Evolutionary conservation across 495 filamentous ascomycete genomes (phyloP), one percentile per base, ranked within the genome.

Genomic region (Aspergillus nidulans): DNA sequence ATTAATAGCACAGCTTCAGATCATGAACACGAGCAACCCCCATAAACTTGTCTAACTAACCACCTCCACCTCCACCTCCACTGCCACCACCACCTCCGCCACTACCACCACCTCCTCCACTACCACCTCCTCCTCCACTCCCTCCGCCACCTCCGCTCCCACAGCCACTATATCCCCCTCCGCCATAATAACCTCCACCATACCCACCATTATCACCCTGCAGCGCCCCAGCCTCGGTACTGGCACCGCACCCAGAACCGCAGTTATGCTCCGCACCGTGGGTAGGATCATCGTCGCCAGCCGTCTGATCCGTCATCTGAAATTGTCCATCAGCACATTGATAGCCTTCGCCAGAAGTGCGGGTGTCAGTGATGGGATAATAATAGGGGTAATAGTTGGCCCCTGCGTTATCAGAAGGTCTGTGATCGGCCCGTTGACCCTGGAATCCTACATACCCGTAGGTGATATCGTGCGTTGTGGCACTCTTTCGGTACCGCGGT

Each of bases 271-370:
- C 13, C 5, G 9, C 16, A 10, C 52, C 52, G 8, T 9, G 25
- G 2, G 12, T 2, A 12, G 32, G 16, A 54, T 54, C 30, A 4
- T 25, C 30, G 24, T 54, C 52, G 5, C 52, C 52, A 39, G 32
- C 41, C 20, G 36, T 39, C 20, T 26, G 9, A 47, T 54, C 52
- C 4, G n/a, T 28, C 41, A 26, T 20, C 12, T 6, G 1, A 12
- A 54, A 18, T 42, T 54, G 52, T 26, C 26, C 52, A 54, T 54
- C 52, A 28, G 52, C 24, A 47, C 52, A 54, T 42, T 54, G 28
- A 18, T 21, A 53, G 4, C 6, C 42, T 4, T 19, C 15, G 0
- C 20, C 19, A 25, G 28, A 15, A n/a, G 16, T 4, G 9, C 0
- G 1, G 0, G 25, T 1, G 23, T 54, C 42, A 13, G 42, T 40